Percentiles rank a stretch among this genome's conserved stretches.
These are phyloP conservation scores for Aureobasidium sp. DNA, from an alignment of 2,329 filamentous ascomycete species.

Conservation along the genomic window DNA sequence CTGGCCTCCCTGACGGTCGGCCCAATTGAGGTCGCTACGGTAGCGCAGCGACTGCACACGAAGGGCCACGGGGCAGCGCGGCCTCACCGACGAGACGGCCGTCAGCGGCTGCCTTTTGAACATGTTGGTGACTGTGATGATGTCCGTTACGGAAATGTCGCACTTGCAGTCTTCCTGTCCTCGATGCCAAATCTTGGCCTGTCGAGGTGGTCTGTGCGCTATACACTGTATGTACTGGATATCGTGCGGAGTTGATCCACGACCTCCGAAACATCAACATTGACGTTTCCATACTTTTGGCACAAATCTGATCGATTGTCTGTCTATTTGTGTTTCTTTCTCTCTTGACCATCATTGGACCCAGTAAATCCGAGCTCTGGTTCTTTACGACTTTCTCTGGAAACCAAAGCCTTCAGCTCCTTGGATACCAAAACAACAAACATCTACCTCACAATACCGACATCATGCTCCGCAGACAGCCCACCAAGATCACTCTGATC, in stretches of 20 bases:
- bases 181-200: background rate
- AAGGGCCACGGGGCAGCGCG: slow-evolving; percentile 1
- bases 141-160: background rate
- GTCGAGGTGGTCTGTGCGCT: background rate
- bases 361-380: too few species aligned
- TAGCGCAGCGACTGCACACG: slow-evolving; percentile 5
- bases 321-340: too few species aligned
- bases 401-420: too few species aligned
- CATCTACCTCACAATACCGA: background rate
- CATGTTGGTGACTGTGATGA: background rate
- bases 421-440: too few species aligned
- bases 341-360: too few species aligned
- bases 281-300: background rate
- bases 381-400: too few species aligned
- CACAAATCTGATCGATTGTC: background rate
- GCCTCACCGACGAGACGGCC: background rate
- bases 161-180: background rate
- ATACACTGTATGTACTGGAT: background rate
- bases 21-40: slow-evolving; percentile 1
- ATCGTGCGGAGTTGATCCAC: background rate
- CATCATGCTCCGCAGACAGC: slow-evolving; percentile 30
- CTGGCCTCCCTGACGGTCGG: slow-evolving; percentile 12
- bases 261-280: background rate
- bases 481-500: slow-evolving; percentile 31
- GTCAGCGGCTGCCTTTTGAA: slow-evolving; percentile 14